A percentile compares a stretch with the other conserved stretches of the same genome.
These are phyloP conservation scores for Fusarium sacchari DNA, from an alignment of 2,329 filamentous ascomycete species.

Conservation along the genomic window DNA sequence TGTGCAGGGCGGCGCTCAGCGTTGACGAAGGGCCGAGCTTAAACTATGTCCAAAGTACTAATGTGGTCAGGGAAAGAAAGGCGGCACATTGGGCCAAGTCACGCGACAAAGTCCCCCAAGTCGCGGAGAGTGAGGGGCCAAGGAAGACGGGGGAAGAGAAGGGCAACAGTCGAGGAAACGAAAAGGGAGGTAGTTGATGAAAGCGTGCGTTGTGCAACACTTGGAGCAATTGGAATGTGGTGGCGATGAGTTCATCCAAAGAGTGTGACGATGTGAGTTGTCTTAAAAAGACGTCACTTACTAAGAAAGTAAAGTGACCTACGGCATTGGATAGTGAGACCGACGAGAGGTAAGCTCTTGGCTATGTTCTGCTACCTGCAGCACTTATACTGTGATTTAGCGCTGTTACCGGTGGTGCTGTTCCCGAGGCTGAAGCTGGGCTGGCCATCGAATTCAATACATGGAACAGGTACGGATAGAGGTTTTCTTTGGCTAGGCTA, in stretches of 20 bases:
- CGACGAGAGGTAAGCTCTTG: slow-evolving; percentile 4
- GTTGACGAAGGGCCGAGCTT: background rate
- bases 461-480: background rate
- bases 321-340: slow-evolving; percentile 1
- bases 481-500: background rate
- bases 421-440: slow-evolving; percentile 1
- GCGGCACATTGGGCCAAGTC: slow-evolving; percentile 22
- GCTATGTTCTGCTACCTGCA: background rate
- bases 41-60: background rate
- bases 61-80: background rate
- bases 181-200: slow-evolving; percentile 3
- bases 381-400: slow-evolving; percentile 2
- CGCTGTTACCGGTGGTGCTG: background rate
- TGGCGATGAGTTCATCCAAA: slow-evolving; percentile 24
- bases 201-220: slow-evolving; percentile 26
- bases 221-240: slow-evolving; percentile 28
- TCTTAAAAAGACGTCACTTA: slow-evolving; percentile 33
- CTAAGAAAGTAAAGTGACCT: background rate
- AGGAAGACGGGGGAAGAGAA: slow-evolving; percentile 2
- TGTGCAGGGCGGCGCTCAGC: background rate
- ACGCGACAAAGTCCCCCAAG: slow-evolving; percentile 27
- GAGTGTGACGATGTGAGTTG: slow-evolving; percentile 6
- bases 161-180: background rate
- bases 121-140: background rate
- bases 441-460: background rate